Evolutionary conservation across 257 asterid genomes (phyloP), one percentile per base, ranked within the genome.

Genomic region (Nicotiana sylvestris): DNA sequence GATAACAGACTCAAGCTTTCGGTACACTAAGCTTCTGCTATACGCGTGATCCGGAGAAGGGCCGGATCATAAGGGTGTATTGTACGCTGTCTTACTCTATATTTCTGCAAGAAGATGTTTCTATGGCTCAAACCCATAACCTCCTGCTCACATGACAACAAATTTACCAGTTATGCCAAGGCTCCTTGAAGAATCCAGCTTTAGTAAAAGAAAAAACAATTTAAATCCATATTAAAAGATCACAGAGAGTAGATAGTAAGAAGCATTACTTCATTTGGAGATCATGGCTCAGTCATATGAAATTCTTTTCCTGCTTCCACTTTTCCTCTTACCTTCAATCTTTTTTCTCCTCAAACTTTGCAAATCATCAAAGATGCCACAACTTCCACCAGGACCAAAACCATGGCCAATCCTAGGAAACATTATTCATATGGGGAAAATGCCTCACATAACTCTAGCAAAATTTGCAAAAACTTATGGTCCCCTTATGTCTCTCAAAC

Each of bases 321-420:
- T 81, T 51, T 56, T 83, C 70, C 27, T 81, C 32, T 17, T 81
- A 27, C 84, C 85, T 15, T 65, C 77, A 1, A 80, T 86, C 29
- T 27, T 72, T 5, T 29, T 86, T 32, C 15, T 55, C 29, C 66
- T 82, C 72, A 84, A 84, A 35, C 32, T 56, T 21, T 62, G 81
- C 80, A 83, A 66, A 27, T 67, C 85, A 78, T 66, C 76, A 5
- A 66, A 78, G 6, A 13, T 12, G 15, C 78, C 85, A 4, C 85
- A 69, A 11, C 87, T 90, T 67, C 93, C 95, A 39, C 92, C 92
- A 30, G 93, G 93, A 35, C 96, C 96, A 81, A 81, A 81, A 58
- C 86, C 91, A 82, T 89, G 92, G 92, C 92, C 94, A 8, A 15
- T 90, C 81, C 2, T 90, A 10, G 87, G 89, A 78, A 88, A 86